phyloP scores from a whole-genome alignment of 108 stramenopile species.

The Cylindrotheca closterium region DNA sequence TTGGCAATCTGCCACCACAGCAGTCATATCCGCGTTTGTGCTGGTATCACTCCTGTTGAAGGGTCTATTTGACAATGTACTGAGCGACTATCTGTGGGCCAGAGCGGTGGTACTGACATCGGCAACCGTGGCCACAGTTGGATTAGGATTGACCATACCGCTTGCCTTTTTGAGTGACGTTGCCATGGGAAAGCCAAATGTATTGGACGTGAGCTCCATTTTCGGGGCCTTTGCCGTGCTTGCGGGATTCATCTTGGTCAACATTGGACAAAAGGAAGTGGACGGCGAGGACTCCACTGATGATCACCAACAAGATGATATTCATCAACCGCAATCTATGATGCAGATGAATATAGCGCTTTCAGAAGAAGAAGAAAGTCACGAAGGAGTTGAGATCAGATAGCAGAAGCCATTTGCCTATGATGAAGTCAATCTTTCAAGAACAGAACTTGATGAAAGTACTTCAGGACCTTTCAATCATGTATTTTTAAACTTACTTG shows the following conservation, averaged over 20 bases:
- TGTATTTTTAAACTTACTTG: too few relatives aligned
- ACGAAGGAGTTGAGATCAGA: too few relatives aligned
- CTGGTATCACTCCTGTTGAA: slow-evolving; percentile 68
- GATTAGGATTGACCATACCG: slow-evolving; percentile 95
- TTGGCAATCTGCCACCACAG: slow-evolving; percentile 32
- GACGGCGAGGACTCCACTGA: slow-evolving; percentile 13
- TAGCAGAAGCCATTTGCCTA: too few relatives aligned
- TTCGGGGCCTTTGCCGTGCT: slow-evolving; percentile 69
- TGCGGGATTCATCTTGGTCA: slow-evolving; percentile 78
- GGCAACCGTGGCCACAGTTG: slow-evolving; percentile 96
- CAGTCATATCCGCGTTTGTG: slow-evolving; percentile 48
- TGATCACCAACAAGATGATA: too few relatives aligned
- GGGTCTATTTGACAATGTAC: slow-evolving; percentile 85
- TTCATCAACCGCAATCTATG: not conserved
- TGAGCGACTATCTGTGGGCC: slow-evolving; percentile 95
- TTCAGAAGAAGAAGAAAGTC: not conserved
- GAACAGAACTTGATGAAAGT: too few relatives aligned
- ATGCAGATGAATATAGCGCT: not conserved
- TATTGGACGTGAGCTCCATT: slow-evolving; percentile 36
- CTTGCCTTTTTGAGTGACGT: slow-evolving; percentile 86
- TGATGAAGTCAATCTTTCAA: too few relatives aligned
- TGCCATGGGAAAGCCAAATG: slow-evolving; percentile 45
- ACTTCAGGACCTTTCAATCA: too few relatives aligned
- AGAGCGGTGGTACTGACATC: slow-evolving; percentile 92
- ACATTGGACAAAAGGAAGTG: slow-evolving; percentile 43